These are phyloP conservation scores for Juglanconis oblonga DNA, from an alignment of 2,329 filamentous ascomycete species.

Conservation along the genomic window DNA sequence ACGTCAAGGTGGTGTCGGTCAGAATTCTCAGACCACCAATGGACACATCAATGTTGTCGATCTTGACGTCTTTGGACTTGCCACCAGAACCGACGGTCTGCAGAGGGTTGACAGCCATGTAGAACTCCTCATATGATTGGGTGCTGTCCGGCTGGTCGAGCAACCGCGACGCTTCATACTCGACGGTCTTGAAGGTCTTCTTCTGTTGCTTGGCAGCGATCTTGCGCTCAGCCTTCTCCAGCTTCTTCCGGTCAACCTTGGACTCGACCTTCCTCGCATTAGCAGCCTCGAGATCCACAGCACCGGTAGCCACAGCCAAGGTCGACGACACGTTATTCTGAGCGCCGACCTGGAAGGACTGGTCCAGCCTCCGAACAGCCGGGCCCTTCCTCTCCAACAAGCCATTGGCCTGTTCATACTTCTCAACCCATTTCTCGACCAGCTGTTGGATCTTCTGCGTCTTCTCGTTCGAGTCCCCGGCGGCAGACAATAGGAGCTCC, in stretches of 20 bases:
- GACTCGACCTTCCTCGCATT: slow-evolving; percentile 94
- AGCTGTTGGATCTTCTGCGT: slow-evolving; percentile 80
- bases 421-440: slow-evolving; percentile 85
- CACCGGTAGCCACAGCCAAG: slow-evolving; percentile 77
- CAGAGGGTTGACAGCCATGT: slow-evolving; percentile 98
- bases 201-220: slow-evolving; percentile 98
- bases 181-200: slow-evolving; percentile 96
- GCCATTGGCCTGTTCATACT: slow-evolving; percentile 72
- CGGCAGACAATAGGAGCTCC: slow-evolving; percentile 90
- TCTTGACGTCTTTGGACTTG: slow-evolving; percentile 99
- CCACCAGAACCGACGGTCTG: slow-evolving; percentile 72
- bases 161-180: slow-evolving; percentile 91
- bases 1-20: slow-evolving; percentile 82
- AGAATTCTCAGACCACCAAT: slow-evolving; percentile 88
- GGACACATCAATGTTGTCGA: slow-evolving; percentile 92
- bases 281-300: slow-evolving; percentile 89
- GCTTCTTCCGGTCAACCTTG: slow-evolving; percentile 96
- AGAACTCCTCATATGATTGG: slow-evolving; percentile 98
- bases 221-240: slow-evolving; percentile 97
- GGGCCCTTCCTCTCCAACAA: slow-evolving; percentile 70
- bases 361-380: slow-evolving; percentile 80
- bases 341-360: slow-evolving; percentile 90
- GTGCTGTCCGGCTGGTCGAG: slow-evolving; percentile 78
- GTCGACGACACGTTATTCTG: slow-evolving; percentile 97
- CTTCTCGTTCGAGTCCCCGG: slow-evolving; percentile 70